Conservation (phyloP, 768 basidiomycete genomes). For the Mycena chlorophos region DNA sequence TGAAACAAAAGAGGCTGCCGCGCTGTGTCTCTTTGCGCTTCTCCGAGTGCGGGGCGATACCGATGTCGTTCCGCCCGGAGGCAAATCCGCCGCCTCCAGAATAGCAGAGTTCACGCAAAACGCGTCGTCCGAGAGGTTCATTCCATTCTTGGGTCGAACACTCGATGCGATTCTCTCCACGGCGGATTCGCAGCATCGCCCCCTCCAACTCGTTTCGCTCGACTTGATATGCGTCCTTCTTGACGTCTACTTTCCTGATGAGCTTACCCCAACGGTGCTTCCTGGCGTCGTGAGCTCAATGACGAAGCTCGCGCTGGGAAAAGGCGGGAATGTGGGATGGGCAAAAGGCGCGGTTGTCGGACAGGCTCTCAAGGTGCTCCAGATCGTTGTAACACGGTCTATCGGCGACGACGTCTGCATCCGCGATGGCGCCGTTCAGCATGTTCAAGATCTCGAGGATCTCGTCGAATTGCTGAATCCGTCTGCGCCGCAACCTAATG, state of each 20-base stretch:
- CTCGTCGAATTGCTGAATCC: conserved; percentile 40
- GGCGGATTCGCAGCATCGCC: conserved; percentile 53
- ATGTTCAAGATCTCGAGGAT: conserved; percentile 63
- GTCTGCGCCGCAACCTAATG: conserved; percentile 20
- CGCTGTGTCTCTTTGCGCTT: conserved; percentile 62
- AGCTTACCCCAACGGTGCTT: conserved; percentile 63
- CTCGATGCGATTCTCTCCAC: conserved; percentile 69
- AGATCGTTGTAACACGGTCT: conserved; percentile 51
- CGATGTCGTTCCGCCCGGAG: conserved; percentile 35
- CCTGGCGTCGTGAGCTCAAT: conserved; percentile 83
- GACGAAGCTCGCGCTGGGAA: conserved; percentile 67
- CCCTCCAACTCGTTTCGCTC: conserved; percentile 68
- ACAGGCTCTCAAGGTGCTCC: conserved; percentile 57
- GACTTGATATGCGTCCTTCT: conserved; percentile 57
- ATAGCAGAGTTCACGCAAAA: conserved; percentile 42
- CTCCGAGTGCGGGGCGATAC: conserved; percentile 51
- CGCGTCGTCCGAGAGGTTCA: conserved; percentile 50
- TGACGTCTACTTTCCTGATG: conserved; percentile 54
- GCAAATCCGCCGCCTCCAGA: conserved; percentile 30
- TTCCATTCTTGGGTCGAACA: conserved; percentile 83
- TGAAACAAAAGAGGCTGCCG: conserved; percentile 79
- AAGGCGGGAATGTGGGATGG: conserved; percentile 59
- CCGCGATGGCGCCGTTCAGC: conserved; percentile 56
- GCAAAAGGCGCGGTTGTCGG: conserved; percentile 69
- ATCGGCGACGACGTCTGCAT: conserved; percentile 71